Evolutionary conservation across 2,329 filamentous ascomycete genomes (phyloP), one percentile per base, ranked within the genome.

Genomic region (Herpotrichia juniperi): DNA sequence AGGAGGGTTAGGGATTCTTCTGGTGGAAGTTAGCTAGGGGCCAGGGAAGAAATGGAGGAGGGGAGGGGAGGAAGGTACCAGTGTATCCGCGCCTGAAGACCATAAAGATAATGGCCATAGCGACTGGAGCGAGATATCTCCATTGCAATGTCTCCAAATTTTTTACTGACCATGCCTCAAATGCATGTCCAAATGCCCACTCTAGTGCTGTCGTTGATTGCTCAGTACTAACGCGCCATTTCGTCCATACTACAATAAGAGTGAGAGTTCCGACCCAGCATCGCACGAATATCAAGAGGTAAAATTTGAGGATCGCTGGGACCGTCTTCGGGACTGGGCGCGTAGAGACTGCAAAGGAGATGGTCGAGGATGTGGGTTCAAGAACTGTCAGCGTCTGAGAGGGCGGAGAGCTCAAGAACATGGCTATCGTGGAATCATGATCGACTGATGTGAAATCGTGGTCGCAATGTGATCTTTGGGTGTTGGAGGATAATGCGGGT

Each of bases 281-380:
- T 16, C 82, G 78, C 2, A 79, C 51, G 5, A 81, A 53, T 43
- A 83, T 60, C 37, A 77, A 70, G 26, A 80, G 49, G 54, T 74
- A 71, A 59, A 76, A 78, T 5, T 76, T 59, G 42, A 79, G 51
- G 50, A 74, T 77, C 11, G 81, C 76, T 12, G 79, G 66, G 26
- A 81, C 64, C 14, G 78, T 81, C 9, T 71, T 72, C 30, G 74
- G 75, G 11, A 73, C 67, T 11, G 89, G 85, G 39, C 86, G 85
- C 51, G 93, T 97, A 30, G 93, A 94, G 50, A 97, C 90, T 25
- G 89, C 96, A 81, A 93, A 97, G 61, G 90, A 89, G 70, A 90
- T 87, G n/a, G 94, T 96, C 2, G 92, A 96, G 42, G 91, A 88
- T 21, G 94, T 80, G 11, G 79, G 79, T n/a, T 66, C 59, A 9